Evolutionary conservation across 2,329 filamentous ascomycete genomes (phyloP).

Genomic region (Kalaharituber pfeilii): DNA sequence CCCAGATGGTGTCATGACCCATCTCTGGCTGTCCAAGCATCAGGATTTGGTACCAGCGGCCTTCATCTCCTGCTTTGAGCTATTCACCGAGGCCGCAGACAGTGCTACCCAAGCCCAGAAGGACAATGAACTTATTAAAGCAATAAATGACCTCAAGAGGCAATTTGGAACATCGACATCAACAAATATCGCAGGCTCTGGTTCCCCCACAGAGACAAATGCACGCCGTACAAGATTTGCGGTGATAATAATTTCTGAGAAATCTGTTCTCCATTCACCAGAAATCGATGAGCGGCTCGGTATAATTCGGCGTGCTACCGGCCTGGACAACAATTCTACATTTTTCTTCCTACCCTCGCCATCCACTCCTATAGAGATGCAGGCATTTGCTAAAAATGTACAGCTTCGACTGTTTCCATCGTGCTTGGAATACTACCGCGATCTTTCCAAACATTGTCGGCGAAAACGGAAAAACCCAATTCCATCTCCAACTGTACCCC

Average conservation of each 20-base stretch:
- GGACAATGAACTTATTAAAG: slow-evolving; percentile 73
- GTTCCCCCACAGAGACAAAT: slow-evolving; percentile 5
- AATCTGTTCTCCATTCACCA: slow-evolving; percentile 37
- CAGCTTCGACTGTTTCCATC: slow-evolving; percentile 54
- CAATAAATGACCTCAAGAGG: slow-evolving; percentile 61
- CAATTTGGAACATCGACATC: slow-evolving; percentile 32
- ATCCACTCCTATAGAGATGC: slow-evolving; percentile 51
- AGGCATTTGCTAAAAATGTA: slow-evolving; percentile 55
- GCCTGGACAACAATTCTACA: slow-evolving; percentile 60
- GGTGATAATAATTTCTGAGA: slow-evolving; percentile 60
- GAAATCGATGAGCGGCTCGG: slow-evolving; percentile 60
- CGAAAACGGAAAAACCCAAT: slow-evolving; percentile 63
- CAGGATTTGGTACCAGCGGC: slow-evolving; percentile 67
- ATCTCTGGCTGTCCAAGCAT: slow-evolving; percentile 75
- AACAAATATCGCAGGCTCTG: slow-evolving; percentile 27
- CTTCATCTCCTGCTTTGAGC: slow-evolving; percentile 48
- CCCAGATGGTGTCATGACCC: slow-evolving; percentile 72
- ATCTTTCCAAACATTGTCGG: slow-evolving; percentile 77
- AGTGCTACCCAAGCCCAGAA: slow-evolving; percentile 55
- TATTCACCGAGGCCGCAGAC: slow-evolving; percentile 55
- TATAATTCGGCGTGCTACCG: slow-evolving; percentile 60
- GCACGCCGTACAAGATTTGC: slow-evolving; percentile 57
- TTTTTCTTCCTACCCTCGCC: slow-evolving; percentile 68
- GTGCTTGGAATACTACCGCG: slow-evolving; percentile 78
- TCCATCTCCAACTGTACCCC: slow-evolving; percentile 65